These are phyloP conservation scores for Emmonsiellopsis sp. DNA, from an alignment of 2,329 filamentous ascomycete species.

Conservation along the genomic window DNA sequence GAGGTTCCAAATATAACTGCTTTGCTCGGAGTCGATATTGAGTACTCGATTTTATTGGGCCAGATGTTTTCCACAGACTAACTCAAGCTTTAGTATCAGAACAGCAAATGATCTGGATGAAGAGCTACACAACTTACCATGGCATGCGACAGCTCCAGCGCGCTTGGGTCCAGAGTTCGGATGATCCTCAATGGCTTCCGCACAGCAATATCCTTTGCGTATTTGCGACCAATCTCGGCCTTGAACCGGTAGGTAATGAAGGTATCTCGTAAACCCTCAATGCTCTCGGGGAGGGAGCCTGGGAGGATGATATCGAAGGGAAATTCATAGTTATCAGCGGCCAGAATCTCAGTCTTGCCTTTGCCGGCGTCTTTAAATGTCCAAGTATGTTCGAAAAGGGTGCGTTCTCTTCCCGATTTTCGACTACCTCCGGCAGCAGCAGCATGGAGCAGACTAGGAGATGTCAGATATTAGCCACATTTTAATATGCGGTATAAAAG, in stretches of 20 bases:
- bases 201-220: slow-evolving; percentile 75
- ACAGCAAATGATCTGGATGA: background rate
- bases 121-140: slow-evolving; percentile 48
- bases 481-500: background rate
- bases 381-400: slow-evolving; percentile 63
- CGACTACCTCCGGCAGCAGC: slow-evolving; percentile 28
- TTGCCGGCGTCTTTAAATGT: slow-evolving; percentile 51
- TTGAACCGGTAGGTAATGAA: slow-evolving; percentile 87
- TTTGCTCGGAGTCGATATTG: slow-evolving; percentile 85
- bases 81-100: slow-evolving; percentile 1
- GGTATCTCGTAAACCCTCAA: slow-evolving; percentile 79
- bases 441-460: slow-evolving; percentile 20
- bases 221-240: slow-evolving; percentile 81
- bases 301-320: slow-evolving; percentile 68
- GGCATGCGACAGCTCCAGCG: slow-evolving; percentile 70
- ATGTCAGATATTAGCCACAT: slow-evolving; percentile 21
- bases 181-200: slow-evolving; percentile 72
- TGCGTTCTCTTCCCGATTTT: slow-evolving; percentile 33
- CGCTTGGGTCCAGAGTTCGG: slow-evolving; percentile 65
- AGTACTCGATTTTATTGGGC: slow-evolving; percentile 96
- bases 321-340: slow-evolving; percentile 74
- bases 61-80: slow-evolving; percentile 83
- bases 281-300: slow-evolving; percentile 65
- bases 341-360: slow-evolving; percentile 47
- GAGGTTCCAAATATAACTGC: slow-evolving; percentile 88